phyloP scores from a whole-genome alignment of 495 filamentous ascomycete genomes.

The Hypoxylon intermedium region DNA sequence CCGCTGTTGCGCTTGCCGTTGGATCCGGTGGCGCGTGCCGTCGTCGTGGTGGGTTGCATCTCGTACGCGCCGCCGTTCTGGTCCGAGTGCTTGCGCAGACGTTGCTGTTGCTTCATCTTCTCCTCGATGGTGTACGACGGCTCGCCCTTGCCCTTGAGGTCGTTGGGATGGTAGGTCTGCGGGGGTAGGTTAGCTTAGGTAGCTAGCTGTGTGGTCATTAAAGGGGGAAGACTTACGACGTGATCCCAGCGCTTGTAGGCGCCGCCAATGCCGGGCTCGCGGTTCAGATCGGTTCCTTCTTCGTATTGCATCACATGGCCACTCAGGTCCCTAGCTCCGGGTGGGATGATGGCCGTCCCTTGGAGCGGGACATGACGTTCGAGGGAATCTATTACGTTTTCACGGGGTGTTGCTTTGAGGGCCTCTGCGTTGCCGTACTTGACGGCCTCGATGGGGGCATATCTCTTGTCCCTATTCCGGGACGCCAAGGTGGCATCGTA shows the following conservation, averaged over 20 bases:
- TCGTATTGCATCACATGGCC: constrained; percentile 79
- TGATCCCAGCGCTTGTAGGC: constrained; percentile 71
- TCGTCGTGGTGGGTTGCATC: constrained; percentile 52
- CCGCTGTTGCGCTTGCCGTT: constrained; percentile 7
- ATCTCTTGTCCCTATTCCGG: constrained; percentile 67
- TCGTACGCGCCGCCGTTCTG: constrained; percentile 44
- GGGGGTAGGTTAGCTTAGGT: no score
- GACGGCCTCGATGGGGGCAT: constrained; percentile 80
- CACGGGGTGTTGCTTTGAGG: constrained; percentile 79
- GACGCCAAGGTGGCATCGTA: constrained; percentile 83
- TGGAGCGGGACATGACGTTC: constrained; percentile 81
- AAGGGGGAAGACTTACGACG: constrained; percentile 64
- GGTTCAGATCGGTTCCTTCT: constrained; percentile 85
- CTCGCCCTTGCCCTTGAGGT: constrained; percentile 83
- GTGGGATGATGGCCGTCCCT: constrained; percentile 77
- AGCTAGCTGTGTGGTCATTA: no score
- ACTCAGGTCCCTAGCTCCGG: constrained; percentile 68
- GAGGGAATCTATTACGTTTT: constrained; percentile 79
- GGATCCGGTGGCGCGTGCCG: neutral
- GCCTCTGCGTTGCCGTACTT: constrained; percentile 75
- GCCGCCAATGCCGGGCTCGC: constrained; percentile 67
- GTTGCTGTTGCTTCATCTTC: constrained; percentile 59
- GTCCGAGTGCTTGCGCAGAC: constrained; percentile 2
- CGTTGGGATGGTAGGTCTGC: constrained; percentile 72
- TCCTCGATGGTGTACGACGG: constrained; percentile 74